Percentiles rank a stretch among this genome's conserved stretches.
Evolutionary conservation across 2,329 filamentous ascomycete species (phyloP).

Genomic region (Alternaria triticimaculans): DNA sequence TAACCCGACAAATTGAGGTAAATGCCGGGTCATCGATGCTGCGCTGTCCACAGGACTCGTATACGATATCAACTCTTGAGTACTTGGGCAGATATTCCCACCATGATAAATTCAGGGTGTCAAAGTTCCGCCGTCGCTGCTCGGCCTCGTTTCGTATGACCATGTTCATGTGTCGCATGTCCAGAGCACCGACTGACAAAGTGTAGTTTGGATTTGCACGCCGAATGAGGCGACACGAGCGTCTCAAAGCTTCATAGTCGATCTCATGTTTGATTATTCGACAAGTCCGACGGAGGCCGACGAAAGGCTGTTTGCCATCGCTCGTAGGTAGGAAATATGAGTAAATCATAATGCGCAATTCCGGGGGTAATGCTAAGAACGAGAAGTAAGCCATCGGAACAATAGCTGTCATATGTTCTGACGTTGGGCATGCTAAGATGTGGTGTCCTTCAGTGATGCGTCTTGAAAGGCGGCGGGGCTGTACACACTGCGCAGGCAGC

Average conservation of each 20-base stretch:
- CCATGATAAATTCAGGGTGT: not conserved
- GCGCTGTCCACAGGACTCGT: not conserved
- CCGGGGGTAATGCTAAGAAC: not conserved
- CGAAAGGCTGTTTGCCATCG: not conserved
- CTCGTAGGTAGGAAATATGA: not conserved
- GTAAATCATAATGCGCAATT: not conserved
- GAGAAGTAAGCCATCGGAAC: not conserved
- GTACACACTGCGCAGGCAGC: not conserved
- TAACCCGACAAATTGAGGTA: not conserved
- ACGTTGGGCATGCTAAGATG: not conserved
- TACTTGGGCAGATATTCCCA: not conserved
- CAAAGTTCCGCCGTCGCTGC: not conserved
- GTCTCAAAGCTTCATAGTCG: not conserved
- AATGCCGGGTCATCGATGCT: not conserved
- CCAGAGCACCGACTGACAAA: not conserved
- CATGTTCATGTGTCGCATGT: not conserved
- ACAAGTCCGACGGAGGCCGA: not conserved
- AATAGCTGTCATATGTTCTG: not conserved
- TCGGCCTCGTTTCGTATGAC: not conserved
- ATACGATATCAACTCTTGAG: not conserved
- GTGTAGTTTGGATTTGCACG: not conserved
- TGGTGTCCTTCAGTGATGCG: not conserved
- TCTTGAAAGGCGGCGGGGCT: not conserved
- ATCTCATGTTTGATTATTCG: not conserved
- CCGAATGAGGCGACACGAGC: not conserved